These are phyloP conservation scores for Sarocladium oryzae DNA, from an alignment of 2,329 filamentous ascomycete genomes.

Conservation along the genomic window DNA sequence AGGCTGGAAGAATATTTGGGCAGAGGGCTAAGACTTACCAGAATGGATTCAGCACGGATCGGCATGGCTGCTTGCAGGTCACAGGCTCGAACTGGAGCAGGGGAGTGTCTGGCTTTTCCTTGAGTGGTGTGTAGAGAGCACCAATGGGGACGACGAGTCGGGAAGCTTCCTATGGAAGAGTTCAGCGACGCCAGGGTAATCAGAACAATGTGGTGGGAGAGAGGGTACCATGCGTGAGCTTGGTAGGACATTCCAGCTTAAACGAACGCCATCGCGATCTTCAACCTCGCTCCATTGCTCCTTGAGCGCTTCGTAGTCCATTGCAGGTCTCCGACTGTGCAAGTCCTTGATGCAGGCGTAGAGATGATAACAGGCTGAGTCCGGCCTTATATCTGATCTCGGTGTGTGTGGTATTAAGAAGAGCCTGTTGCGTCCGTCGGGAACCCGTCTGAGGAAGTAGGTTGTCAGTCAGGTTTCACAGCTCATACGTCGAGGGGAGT, in stretches of 20 bases:
- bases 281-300: constrained; percentile 96
- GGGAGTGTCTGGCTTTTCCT: constrained; percentile 86
- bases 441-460: too few relatives aligned
- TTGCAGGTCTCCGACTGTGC: too few relatives aligned
- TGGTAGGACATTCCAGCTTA: constrained; percentile 98
- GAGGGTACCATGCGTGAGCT: constrained; percentile 84
- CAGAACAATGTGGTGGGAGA: neutral
- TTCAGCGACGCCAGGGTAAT: constrained; percentile 1
- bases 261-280: constrained; percentile 88
- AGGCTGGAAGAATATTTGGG: neutral
- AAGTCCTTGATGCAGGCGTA: too few relatives aligned
- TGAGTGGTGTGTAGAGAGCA: constrained; percentile 89
- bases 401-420: too few relatives aligned
- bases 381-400: too few relatives aligned
- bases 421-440: too few relatives aligned
- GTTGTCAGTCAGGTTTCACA: too few relatives aligned
- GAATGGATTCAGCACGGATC: constrained; percentile 93
- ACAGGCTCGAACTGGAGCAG: constrained; percentile 94
- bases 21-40: constrained; percentile 54
- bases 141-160: constrained; percentile 93
- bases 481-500: too few relatives aligned
- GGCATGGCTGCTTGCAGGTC: constrained; percentile 91
- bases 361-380: too few relatives aligned
- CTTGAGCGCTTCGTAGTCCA: constrained; percentile 92
- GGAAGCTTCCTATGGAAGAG: constrained; percentile 67